phyloP scores from a whole-genome alignment of 164 flowering plant species.

The Aristolochia californica region DNA sequence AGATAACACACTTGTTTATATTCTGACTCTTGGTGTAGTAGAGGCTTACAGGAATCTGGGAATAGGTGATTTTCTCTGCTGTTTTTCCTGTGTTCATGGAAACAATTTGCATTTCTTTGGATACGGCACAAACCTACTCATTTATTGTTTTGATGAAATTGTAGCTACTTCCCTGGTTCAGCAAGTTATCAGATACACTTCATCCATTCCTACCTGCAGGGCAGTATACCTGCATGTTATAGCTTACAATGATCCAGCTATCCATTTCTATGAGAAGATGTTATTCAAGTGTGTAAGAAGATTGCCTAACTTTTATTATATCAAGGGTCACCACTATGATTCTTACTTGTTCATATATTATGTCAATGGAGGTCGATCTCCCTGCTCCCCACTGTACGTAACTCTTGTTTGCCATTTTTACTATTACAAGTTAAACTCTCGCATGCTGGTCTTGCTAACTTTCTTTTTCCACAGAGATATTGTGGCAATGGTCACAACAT shows the following conservation, averaged over 20 bases:
- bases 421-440: neutral
- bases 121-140: neutral
- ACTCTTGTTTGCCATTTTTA: neutral
- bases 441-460: neutral
- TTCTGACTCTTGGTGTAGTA: slow-evolving; percentile 85
- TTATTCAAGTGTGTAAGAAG: slow-evolving; percentile 63
- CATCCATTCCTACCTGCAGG: slow-evolving; percentile 50
- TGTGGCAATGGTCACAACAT: slow-evolving; percentile 24
- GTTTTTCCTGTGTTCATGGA: neutral
- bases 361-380: slow-evolving; percentile 87
- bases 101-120: neutral
- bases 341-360: slow-evolving; percentile 75
- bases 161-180: slow-evolving; percentile 68
- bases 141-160: slow-evolving; percentile 12
- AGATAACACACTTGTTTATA: slow-evolving; percentile 67
- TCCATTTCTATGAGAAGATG: slow-evolving; percentile 75
- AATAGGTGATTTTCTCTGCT: slow-evolving; percentile 42
- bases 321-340: slow-evolving; percentile 76
- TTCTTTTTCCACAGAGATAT: slow-evolving; percentile 45
- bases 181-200: slow-evolving; percentile 75
- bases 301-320: slow-evolving; percentile 61
- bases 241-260: slow-evolving; percentile 78
- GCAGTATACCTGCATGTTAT: slow-evolving; percentile 95
- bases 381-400: slow-evolving; percentile 90
- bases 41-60: slow-evolving; percentile 77